Evolutionary conservation across 2,329 filamentous ascomycete species (phyloP).

Genomic region (Acephala macrosclerotiorum): DNA sequence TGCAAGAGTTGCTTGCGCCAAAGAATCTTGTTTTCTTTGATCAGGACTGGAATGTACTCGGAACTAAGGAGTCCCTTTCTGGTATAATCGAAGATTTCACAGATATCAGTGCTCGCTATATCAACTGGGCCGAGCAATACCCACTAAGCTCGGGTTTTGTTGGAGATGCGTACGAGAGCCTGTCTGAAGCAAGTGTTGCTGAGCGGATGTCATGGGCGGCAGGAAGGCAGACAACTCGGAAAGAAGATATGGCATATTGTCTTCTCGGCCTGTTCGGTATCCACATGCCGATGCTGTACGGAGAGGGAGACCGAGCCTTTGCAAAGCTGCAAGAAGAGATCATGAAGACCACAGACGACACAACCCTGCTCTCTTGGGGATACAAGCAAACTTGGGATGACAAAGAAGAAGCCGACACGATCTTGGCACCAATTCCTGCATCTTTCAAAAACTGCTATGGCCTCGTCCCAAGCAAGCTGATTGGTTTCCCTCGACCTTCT

Average conservation of each 20-base stretch:
- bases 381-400: no score
- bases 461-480: no score
- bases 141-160: no score
- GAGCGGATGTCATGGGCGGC: constrained; percentile 17
- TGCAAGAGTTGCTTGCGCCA: constrained; percentile 4
- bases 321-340: constrained; percentile 10
- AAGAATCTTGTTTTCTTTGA: background rate
- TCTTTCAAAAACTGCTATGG: no score
- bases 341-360: background rate
- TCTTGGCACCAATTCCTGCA: no score
- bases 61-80: background rate
- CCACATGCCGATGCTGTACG: constrained; percentile 5
- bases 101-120: background rate
- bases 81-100: no score
- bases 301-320: constrained; percentile 2
- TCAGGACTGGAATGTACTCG: background rate
- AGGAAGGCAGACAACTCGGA: background rate
- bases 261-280: constrained; percentile 9
- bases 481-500: no score
- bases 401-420: no score
- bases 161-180: no score
- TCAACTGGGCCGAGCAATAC: no score
- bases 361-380: constrained; percentile 7
- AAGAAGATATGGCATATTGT: constrained; percentile 10
- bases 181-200: background rate